phyloP scores from a whole-genome alignment of 2,329 filamentous ascomycete species.

The Nigrospora sphaerica region DNA sequence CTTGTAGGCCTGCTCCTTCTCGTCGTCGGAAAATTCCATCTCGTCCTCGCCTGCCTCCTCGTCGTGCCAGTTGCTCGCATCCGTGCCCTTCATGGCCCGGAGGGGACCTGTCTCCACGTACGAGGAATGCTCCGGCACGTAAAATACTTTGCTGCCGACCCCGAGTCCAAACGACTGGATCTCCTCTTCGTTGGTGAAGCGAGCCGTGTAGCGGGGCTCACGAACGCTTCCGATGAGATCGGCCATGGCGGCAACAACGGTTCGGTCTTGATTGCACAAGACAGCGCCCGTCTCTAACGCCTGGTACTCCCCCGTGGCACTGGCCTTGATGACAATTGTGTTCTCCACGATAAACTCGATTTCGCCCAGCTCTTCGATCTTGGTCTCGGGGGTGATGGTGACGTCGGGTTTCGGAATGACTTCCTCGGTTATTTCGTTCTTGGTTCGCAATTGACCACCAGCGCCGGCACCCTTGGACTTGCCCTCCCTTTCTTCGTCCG shows the following conservation, averaged over 20 bases:
- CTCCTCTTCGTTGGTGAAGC: constrained; percentile 63
- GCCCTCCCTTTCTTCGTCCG: constrained; percentile 66
- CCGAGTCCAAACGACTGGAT: constrained; percentile 60
- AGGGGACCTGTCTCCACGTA: constrained; percentile 84
- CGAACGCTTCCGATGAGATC: constrained; percentile 83
- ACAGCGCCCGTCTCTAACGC: constrained; percentile 81
- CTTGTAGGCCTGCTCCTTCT: constrained; percentile 82
- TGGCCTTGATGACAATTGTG: constrained; percentile 70
- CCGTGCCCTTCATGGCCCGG: constrained; percentile 75
- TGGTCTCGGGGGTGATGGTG: constrained; percentile 68
- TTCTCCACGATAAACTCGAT: constrained; percentile 75
- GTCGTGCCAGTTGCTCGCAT: constrained; percentile 91
- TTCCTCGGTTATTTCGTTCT: constrained; percentile 68
- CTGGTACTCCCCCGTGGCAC: constrained; percentile 71
- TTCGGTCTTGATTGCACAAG: constrained; percentile 69
- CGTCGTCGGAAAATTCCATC: constrained; percentile 93
- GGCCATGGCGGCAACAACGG: constrained; percentile 72
- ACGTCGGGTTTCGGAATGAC: constrained; percentile 69
- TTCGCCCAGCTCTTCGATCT: constrained; percentile 66
- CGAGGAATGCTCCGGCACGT: constrained; percentile 68
- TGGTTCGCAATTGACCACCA: constrained; percentile 58
- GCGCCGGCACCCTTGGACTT: constrained; percentile 36
- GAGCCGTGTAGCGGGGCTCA: constrained; percentile 78
- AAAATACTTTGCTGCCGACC: constrained; percentile 68
- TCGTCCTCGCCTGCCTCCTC: constrained; percentile 84